Evolutionary conservation across 306 rosid genomes (phyloP), one percentile per base, ranked within the genome.

Genomic region (Vigna unguiculata): DNA sequence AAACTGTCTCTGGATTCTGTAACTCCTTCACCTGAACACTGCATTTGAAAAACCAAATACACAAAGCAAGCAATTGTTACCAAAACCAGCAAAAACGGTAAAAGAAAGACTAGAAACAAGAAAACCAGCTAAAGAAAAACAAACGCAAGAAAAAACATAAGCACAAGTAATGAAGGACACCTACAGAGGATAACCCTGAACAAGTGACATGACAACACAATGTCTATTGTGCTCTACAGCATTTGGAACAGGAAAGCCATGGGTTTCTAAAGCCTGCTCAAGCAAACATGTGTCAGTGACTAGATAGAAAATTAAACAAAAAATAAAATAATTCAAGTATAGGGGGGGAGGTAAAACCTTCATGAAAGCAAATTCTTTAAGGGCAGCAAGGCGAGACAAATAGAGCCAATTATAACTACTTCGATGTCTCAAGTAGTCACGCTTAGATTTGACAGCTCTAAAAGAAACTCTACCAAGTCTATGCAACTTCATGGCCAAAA

Each of bases 391-490:
- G 59, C 98, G 88, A 43, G 98, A 94, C 80, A 94, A 88, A 82
- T 94, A 94, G 15, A 94, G 88, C 98, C 98, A 94, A 74, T 87
- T 94, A 70, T 28, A 94, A 89, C 94, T 90, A 53, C 93, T 90
- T 25, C 95, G 96, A 77, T 94, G 97, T 83, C 81, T 85, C 77
- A 94, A 81, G 79, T 94, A 94, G 80, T 92, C 98, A 80, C 98
- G 98, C 92, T 94, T 94, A 3, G 96, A 85, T 81, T 94, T 94
- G 46, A 94, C 97, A 59, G 96, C 97, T 71, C 98, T 87, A 69
- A 94, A 94, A 64, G 98, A 94, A 71, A 88, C 89, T 84, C 98
- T 86, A 57, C 98, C 98, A 71, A 94, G 97, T 71, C 97, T 85
- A 74, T 94, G 96, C 82, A 92, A 80, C 88, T 94, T 94, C 91